Evolutionary conservation across 1,284 basidiomycete species (phyloP).

Genomic region (Coniferiporia weirii): DNA sequence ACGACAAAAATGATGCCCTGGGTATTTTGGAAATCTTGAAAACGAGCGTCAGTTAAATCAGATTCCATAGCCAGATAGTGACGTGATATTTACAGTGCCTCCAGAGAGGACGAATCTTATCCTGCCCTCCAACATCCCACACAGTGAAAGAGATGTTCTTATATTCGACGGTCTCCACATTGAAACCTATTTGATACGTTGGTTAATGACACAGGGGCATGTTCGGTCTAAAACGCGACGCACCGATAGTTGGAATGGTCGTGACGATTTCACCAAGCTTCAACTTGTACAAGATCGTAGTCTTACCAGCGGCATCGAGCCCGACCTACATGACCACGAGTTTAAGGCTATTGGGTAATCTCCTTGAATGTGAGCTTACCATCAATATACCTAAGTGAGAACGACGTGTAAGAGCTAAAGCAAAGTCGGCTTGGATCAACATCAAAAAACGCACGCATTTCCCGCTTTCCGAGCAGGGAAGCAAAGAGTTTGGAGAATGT

Average conservation of each 20-base stretch:
- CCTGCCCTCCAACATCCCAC: constrained; percentile 87
- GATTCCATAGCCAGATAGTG: constrained; percentile 20
- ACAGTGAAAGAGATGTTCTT: constrained; percentile 92
- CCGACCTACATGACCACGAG: constrained; percentile 55
- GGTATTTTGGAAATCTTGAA: constrained; percentile 98
- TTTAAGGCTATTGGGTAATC: constrained; percentile 10
- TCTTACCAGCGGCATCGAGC: constrained; percentile 96
- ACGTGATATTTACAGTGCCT: constrained; percentile 77
- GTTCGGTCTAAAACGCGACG: constrained; percentile 30
- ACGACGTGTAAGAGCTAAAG: constrained; percentile 9
- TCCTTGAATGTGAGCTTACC: constrained; percentile 37
- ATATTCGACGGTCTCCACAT: constrained; percentile 94
- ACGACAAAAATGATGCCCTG: constrained; percentile 99
- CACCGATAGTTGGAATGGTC: constrained; percentile 98
- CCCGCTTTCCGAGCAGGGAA: constrained; percentile 96
- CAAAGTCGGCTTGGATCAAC: constrained; percentile 4
- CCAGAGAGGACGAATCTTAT: constrained; percentile 91
- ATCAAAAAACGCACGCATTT: constrained; percentile 81
- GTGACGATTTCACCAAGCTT: constrained; percentile 99
- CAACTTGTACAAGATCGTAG: constrained; percentile 97
- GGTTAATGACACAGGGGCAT: background rate
- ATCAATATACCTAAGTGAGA: constrained; percentile 63
- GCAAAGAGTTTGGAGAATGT: constrained; percentile 78
- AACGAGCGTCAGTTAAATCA: constrained; percentile 6
- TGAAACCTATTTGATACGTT: constrained; percentile 67